These are phyloP conservation scores for Cyberlindnera bimundalis DNA, from an alignment of 805 yeast genomes.

Conservation along the genomic window DNA sequence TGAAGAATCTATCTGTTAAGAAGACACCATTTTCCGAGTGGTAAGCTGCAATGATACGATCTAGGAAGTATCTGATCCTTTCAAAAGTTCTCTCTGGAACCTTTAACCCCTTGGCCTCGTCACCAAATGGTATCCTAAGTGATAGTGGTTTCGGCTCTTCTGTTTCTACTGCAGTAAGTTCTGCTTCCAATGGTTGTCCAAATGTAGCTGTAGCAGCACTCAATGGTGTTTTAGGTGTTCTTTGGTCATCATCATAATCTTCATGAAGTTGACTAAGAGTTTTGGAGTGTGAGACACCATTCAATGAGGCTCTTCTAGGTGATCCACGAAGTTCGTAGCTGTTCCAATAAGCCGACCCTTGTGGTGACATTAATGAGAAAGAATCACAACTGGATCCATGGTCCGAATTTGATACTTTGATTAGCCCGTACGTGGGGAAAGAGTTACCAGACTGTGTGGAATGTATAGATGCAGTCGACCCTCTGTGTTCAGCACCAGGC, in stretches of 20 bases:
- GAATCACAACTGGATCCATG: constrained; percentile 22
- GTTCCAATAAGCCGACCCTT: constrained; percentile 9
- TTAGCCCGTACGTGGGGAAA: constrained; percentile 23
- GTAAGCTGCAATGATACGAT: constrained; percentile 17
- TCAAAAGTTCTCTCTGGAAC: constrained; percentile 14
- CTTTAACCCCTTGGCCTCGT: constrained; percentile 2
- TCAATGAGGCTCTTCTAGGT: constrained; percentile 3
- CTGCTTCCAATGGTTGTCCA: constrained; percentile 3
- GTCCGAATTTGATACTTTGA: constrained; percentile 23
- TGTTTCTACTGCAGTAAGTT: not conserved
- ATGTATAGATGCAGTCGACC: constrained; percentile 6
- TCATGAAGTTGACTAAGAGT: constrained; percentile 3
- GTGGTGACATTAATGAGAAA: constrained; percentile 11
- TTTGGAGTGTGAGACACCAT: constrained; percentile 1
- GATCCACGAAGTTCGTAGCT: constrained; percentile 6
- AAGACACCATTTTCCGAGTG: constrained; percentile 22
- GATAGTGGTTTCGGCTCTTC: not conserved
- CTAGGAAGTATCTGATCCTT: constrained; percentile 11
- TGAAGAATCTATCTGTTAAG: constrained; percentile 14
- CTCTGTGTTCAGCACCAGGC: constrained; percentile 1
- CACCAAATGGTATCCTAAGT: constrained; percentile 5
- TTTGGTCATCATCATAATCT: not conserved
- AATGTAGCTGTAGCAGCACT: constrained; percentile 9
- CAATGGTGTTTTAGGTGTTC: constrained; percentile 9
- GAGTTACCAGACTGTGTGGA: constrained; percentile 13